A percentile compares a stretch with the other conserved stretches of the same genome.
These are phyloP conservation scores for Fusarium oligoseptatum DNA, from an alignment of 2,329 filamentous ascomycete genomes.

Conservation along the genomic window DNA sequence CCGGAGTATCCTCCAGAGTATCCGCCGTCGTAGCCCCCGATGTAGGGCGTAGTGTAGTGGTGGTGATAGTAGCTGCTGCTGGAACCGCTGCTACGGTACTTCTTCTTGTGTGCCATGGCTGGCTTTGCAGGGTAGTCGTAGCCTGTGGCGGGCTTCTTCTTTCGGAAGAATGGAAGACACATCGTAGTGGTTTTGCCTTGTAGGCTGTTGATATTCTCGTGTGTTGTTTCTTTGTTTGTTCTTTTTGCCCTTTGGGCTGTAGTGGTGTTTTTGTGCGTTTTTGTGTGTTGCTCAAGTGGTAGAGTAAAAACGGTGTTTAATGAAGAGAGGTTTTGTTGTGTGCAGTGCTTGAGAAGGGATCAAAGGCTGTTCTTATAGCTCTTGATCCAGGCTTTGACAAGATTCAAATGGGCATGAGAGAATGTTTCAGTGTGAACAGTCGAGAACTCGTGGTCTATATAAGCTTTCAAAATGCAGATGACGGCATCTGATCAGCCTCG, in stretches of 20 bases:
- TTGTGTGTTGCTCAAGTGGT: not conserved
- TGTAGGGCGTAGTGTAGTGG: not conserved
- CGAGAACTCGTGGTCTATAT: not conserved
- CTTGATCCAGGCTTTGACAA: not conserved
- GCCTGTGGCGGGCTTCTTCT: not conserved
- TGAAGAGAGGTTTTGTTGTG: not conserved
- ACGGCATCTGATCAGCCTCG: conserved; percentile 2
- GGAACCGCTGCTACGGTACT: not conserved
- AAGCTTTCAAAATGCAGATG: not conserved
- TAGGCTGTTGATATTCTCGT: not conserved
- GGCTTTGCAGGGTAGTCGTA: conserved; percentile 9
- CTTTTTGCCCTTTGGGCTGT: not conserved
- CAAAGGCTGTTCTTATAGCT: conserved; percentile 1
- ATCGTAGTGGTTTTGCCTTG: conserved; percentile 1
- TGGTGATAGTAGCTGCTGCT: not conserved
- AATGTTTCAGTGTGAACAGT: not conserved
- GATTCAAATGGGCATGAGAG: not conserved
- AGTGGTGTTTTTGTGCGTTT: not conserved
- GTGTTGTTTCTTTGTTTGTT: not conserved
- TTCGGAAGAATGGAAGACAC: conserved; percentile 10
- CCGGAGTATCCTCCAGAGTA: not conserved
- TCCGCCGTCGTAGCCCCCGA: not conserved
- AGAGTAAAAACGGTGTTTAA: not conserved
- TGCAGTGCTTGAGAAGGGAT: not conserved
- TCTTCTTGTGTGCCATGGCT: conserved; percentile 1